Conservation (phyloP, 495 filamentous ascomycete genomes). For the Penicillium ochrochloron region DNA sequence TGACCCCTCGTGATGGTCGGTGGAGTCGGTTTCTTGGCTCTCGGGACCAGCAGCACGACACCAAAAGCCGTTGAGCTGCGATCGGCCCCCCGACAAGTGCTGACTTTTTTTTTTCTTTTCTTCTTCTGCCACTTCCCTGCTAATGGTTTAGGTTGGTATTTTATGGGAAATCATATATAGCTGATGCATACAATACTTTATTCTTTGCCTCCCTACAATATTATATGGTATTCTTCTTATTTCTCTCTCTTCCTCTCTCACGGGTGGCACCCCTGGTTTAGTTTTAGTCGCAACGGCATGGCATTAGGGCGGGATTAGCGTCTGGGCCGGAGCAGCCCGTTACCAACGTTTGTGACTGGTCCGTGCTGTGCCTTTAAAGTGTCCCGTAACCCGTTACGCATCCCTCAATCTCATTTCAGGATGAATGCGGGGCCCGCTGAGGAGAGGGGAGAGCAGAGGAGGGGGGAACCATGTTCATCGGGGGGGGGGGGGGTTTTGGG, state of each 20-base stretch:
- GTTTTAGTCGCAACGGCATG: conserved; percentile 36
- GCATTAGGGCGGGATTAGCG: conserved; percentile 32
- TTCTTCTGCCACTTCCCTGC: background rate
- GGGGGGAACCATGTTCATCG: conserved; percentile 18
- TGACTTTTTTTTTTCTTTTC: background rate
- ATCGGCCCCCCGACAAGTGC: background rate
- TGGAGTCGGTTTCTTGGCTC: conserved; percentile 6
- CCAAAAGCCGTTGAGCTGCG: conserved; percentile 27
- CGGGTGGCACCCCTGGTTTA: background rate
- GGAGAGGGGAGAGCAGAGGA: background rate
- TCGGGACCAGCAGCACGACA: conserved; percentile 6
- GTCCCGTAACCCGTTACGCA: conserved; percentile 19
- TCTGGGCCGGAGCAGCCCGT: conserved; percentile 28
- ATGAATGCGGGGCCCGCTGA: conserved; percentile 28
- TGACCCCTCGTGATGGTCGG: conserved; percentile 23
- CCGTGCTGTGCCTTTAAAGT: conserved; percentile 29
- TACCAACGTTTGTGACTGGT: conserved; percentile 23
- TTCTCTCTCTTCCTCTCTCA: background rate
- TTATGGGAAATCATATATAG: background rate
- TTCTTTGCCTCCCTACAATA: background rate
- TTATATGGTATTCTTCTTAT: background rate
- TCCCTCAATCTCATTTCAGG: conserved; percentile 36
- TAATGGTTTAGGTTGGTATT: background rate
- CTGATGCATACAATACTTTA: no score
- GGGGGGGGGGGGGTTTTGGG: background rate